Evolutionary conservation across 2,329 filamentous ascomycete genomes (phyloP).

Genomic region (Aureobasidium sp.): DNA sequence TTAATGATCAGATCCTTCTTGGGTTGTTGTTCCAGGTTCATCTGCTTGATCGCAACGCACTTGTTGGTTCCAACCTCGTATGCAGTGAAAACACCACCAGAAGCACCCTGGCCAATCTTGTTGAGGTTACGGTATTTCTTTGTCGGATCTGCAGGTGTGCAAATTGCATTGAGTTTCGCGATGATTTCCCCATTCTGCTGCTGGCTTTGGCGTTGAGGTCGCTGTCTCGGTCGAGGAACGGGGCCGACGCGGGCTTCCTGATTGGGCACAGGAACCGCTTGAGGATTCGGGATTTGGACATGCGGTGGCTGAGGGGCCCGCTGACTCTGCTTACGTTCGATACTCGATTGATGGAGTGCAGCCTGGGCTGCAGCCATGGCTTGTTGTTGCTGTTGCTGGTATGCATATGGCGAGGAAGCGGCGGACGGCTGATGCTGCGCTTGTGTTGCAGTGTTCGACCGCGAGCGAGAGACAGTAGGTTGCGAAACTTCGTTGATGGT

Average conservation of each 20-base stretch:
- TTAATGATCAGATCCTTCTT: constrained; percentile 99
- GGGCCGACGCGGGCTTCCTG: constrained; percentile 45
- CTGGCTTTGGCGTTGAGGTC: constrained; percentile 63
- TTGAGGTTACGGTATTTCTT: constrained; percentile 78
- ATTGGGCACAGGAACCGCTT: constrained; percentile 36
- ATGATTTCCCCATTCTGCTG: constrained; percentile 65
- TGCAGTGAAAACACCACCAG: constrained; percentile 88
- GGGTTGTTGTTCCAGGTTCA: constrained; percentile 97
- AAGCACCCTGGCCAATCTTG: constrained; percentile 96
- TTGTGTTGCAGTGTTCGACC: constrained; percentile 13
- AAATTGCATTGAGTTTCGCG: constrained; percentile 76
- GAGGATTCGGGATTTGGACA: constrained; percentile 38
- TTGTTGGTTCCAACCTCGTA: constrained; percentile 76
- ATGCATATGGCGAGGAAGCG: constrained; percentile 37
- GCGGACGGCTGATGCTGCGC: constrained; percentile 38
- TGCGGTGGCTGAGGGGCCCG: constrained; percentile 31
- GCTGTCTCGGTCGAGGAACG: constrained; percentile 63
- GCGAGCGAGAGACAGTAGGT: constrained; percentile 13
- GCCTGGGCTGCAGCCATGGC: constrained; percentile 73
- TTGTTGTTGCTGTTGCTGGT: constrained; percentile 73
- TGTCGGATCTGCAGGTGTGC: constrained; percentile 80
- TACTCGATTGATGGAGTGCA: constrained; percentile 54
- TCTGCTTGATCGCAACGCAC: constrained; percentile 97
- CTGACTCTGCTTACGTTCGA: constrained; percentile 68
- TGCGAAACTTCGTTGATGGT: constrained; percentile 27